phyloP scores from a whole-genome alignment of 331 rosid genomes.

The Acacia concinna region DNA sequence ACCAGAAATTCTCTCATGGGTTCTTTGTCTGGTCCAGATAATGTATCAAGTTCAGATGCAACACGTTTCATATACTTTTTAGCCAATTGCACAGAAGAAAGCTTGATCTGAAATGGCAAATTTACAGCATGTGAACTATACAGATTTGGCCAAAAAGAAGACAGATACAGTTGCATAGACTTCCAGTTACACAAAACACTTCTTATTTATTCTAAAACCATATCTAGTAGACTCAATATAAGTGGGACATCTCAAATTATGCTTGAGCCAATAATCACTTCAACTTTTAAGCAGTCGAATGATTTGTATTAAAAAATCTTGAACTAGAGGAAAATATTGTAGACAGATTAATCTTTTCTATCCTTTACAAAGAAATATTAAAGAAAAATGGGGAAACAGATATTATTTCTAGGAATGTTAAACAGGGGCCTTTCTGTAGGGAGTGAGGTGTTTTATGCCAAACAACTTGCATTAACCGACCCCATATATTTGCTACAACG shows the following conservation, averaged over 20 bases:
- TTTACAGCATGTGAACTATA: slow-evolving; percentile 12
- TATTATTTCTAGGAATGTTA: not conserved
- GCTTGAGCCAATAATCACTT: not conserved
- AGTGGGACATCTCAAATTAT: not conserved
- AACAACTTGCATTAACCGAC: not conserved
- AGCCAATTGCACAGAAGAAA: slow-evolving; percentile 82
- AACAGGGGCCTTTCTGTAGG: not conserved
- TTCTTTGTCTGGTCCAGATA: slow-evolving; percentile 71
- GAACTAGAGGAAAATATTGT: not conserved
- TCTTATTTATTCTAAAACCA: not conserved
- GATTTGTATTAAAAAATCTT: not conserved
- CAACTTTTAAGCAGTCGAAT: not conserved
- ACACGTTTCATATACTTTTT: slow-evolving; percentile 91
- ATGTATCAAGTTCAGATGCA: slow-evolving; percentile 70
- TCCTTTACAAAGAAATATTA: not conserved
- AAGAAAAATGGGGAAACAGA: not conserved
- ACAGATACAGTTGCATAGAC: slow-evolving; percentile 1
- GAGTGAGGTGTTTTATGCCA: not conserved
- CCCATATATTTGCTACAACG: not conserved
- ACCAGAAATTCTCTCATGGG: slow-evolving; percentile 74
- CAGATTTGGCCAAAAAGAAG: too few species aligned
- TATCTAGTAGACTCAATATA: not conserved
- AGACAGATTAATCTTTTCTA: not conserved
- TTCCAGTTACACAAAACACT: not conserved
- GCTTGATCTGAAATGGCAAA: slow-evolving; percentile 70